Base-by-base conservation (phyloP, 2,329 filamentous ascomycete genomes). In the Pyrenophora tritici-repentis region DNA sequence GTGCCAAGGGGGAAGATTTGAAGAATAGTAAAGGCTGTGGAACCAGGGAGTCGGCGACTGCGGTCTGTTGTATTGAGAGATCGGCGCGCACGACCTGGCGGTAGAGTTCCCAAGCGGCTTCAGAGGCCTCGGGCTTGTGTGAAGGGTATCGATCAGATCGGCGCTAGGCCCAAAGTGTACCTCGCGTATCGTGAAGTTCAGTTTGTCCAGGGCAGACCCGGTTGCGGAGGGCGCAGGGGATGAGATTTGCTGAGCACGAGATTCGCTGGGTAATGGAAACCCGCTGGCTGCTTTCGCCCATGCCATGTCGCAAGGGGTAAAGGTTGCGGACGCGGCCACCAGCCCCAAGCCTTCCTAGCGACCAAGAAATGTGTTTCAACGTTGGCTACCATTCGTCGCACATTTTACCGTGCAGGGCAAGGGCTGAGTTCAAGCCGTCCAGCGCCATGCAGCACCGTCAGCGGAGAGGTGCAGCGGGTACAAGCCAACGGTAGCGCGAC, bases 121-220 rank as follows among this genome's bases (percentile, higher is more conserved):
- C 36, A 33, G 16, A 36, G 41, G 20, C 41, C 41, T 13, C 39
- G 22, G 45, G 37, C 14, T 16, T 20, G 33, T 6, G 44, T 22
- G 38, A 41, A 41, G 29, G 39, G 29, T 38, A 46, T 44, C 26
- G 45, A 55, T 53, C 29, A 46, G 48, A 60, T 58, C 55, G 55
- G 26, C 6, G 46, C 57, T 58, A 60, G 17, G 9, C 55, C 49
- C 20, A 40, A 55, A 53, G 13, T 29, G 14, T 14, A 2, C 6
- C 33, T 60, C 57, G 57, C 57, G 48, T 60, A 60, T 60, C 57
- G 26, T 60, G 32, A 14, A 18, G 18, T 17, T 20, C 18, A 20
- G 18, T 18, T 12, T 22, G 6, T 20, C 35, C 34, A 42, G 45
- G 45, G 39, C 31, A 2, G 38, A 31, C 54, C 50, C 50, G 39